Evolutionary conservation across 768 basidiomycete genomes (phyloP), one percentile per base, ranked within the genome.

Genomic region (Mycena vulgaris): DNA sequence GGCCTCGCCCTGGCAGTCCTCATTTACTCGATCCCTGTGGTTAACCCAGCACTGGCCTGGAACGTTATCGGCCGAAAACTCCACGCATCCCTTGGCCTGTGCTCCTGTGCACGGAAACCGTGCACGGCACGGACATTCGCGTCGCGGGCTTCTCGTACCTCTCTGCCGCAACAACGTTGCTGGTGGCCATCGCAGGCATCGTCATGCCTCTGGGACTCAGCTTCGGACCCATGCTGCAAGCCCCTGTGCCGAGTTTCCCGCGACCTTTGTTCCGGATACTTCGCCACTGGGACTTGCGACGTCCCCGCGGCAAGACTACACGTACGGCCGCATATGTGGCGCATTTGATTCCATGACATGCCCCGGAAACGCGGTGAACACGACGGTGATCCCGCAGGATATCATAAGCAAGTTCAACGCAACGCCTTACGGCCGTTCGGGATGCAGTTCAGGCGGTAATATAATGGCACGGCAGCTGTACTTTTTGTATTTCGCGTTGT

Each of bases 371-470:
- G 17, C 42, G 55, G 62, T 42, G 59, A 75, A 75, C 37, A 70
- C 66, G 16, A 63, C 75, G 2, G 52, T 37, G 2, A 76, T 77
- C 30, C 47, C 75, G 2, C 66, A 69, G 2, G 71, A 60, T 8
- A 48, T 71, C 17, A 27, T 75, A 3, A 63, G 59, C 8, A 68
- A 28, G 5, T 77, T 77, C 67, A 75, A 71, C 59, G 69, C 69
- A 30, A 77, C 74, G 14, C 65, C 72, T 1, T 63, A 76, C 51
- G 69, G 17, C 63, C 75, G 16, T 77, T 77, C 33, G 49, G 45
- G 28, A 76, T 77, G 75, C 66, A 75, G 56, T 77, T 72, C 47
- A 48, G 76, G 17, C 65, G 59, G 30, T 77, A 71, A 40, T 77
- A 68, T 27, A 31, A 72, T 8, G 72, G 72, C 16, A 66, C 59